Conservation (phyloP, 345 rosid species). For the Hevea brasiliensis region DNA sequence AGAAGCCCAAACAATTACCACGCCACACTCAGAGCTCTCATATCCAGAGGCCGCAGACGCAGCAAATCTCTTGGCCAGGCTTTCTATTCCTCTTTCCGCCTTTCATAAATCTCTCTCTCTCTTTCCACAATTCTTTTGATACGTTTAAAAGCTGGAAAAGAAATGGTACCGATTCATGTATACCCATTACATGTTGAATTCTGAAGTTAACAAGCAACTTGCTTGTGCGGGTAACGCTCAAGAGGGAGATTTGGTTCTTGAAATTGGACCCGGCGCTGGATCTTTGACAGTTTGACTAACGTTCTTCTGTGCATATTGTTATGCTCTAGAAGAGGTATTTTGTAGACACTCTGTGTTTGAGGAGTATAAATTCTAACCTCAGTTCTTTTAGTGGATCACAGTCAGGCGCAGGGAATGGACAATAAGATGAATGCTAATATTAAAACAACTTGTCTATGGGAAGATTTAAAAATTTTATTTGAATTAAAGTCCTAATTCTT, state of each 20-base stretch:
- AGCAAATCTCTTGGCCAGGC: slow-evolving; percentile 96
- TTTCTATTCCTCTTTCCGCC: no score
- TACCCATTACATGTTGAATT: slow-evolving; percentile 93
- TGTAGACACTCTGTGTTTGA: background rate
- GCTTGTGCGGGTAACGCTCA: slow-evolving; percentile 53
- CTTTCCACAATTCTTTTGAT: background rate
- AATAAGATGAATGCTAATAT: background rate
- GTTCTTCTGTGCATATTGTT: slow-evolving; percentile 46
- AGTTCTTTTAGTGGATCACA: background rate
- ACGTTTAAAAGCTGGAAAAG: no score
- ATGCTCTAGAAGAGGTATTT: background rate
- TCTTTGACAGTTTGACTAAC: slow-evolving; percentile 81
- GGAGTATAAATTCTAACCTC: background rate
- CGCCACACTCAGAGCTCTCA: slow-evolving; percentile 80
- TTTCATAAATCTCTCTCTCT: background rate
- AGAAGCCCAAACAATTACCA: slow-evolving; percentile 75
- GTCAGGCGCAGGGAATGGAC: background rate
- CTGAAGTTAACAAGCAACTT: slow-evolving; percentile 69
- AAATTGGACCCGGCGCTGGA: slow-evolving; percentile 96
- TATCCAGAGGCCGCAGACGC: slow-evolving; percentile 79
- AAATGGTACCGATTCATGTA: no score
- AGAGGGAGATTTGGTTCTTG: slow-evolving; percentile 81
- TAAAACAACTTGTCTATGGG: background rate
- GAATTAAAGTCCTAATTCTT: background rate
- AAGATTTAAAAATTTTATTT: background rate